Evolutionary conservation across 257 asterid genomes (phyloP), one percentile per base, ranked within the genome.

Genomic region (Plantago ovata): DNA sequence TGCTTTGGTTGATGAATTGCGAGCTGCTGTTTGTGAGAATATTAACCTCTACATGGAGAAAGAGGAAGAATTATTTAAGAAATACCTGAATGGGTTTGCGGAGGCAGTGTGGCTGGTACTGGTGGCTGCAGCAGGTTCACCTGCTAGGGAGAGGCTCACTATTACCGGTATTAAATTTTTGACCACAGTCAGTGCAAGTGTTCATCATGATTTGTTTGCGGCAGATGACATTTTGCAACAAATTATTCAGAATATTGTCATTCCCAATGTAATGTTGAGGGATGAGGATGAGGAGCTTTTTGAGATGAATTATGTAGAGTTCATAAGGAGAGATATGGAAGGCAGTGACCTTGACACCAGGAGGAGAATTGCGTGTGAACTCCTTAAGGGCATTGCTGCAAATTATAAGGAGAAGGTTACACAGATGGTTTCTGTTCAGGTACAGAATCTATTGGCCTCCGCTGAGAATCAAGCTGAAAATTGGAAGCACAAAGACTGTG

Each of bases 311-410:
- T 84, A 72, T 75, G 79, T 93, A 52, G 97, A 86, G 74, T 93
- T 86, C 79, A 84, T 89, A 36, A 75, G 95, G 61, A 83, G 97
- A 79, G 99, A 93, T 70, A 86, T 93, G 97, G 95, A 89, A 78
- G 95, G 96, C 67, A 89, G 99, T 69, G 96, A 93, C 74, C 78
- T 84, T 20, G 99, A 86, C 78, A 93, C 97, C 2, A 73, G 97
- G 77, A 82, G 99, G 79, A 84, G 99, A 81, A 86, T 89, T 67
- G 92, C 96, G 24, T 93, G 97, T 72, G 99, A 93, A 69, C 99
- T 86, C 63, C 89, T 89, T 1, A 93, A 89, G 84, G 99, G 99
- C 41, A 86, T 93, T 69, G 95, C 92, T 49, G 50, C 53, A 66
- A 77, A 80, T 66, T 89, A 82, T 71, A 86, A 89, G 78, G 95